Conservation (phyloP, 1,139 yeast species). For the Pichia sp. region DNA sequence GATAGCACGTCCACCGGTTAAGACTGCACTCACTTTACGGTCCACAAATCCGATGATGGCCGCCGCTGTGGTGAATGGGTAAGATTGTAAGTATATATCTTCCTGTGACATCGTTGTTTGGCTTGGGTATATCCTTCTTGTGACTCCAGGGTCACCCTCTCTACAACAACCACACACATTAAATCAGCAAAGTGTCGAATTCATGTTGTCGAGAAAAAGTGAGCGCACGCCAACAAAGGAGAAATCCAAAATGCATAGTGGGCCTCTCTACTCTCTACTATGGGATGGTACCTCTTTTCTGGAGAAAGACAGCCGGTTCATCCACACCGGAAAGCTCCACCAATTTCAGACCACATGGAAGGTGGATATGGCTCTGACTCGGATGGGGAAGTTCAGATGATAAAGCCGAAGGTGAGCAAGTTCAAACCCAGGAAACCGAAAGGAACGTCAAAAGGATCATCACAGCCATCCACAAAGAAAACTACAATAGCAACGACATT, state of each 20-base stretch:
- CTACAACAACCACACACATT: no score
- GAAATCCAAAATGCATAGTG: no score
- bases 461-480: not conserved
- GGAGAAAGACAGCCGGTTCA: no score
- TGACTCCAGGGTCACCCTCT: no score
- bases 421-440: constrained; percentile 8
- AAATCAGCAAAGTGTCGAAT: no score
- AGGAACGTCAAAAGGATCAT: not conserved
- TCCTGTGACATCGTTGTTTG: constrained; percentile 23
- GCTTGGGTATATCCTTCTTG: no score
- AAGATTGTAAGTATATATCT: constrained; percentile 59
- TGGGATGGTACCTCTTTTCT: no score
- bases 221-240: no score
- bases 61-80: constrained; percentile 95
- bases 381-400: not conserved
- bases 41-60: constrained; percentile 94
- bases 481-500: not conserved
- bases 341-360: no score
- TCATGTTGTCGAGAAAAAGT: constrained; percentile 7
- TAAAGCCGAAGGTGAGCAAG: not conserved
- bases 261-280: no score
- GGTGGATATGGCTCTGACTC: no score
- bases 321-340: no score
- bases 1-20: constrained; percentile 87
- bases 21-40: constrained; percentile 77